Base-by-base conservation (phyloP, 495 filamentous ascomycete species). In the Penicillium atrosanguineum region DNA sequence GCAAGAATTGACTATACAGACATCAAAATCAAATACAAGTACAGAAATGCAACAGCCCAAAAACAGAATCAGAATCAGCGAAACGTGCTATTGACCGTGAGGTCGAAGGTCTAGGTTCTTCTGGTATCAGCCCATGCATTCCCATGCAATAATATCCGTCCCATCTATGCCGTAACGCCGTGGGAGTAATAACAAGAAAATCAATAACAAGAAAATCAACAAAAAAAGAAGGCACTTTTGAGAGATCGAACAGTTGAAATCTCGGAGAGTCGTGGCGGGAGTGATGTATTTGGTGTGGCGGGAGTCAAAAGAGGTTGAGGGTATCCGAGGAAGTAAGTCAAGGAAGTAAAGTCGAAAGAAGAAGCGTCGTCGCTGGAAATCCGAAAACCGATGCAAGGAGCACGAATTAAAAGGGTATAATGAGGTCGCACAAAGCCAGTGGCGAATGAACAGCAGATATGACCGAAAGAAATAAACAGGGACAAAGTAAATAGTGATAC, bases 41-140 rank as follows among this genome's bases (percentile, higher is more conserved):
- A 50, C 34, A 62, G 23, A 21, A 59, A 52, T 48, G 38, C 38
- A 61, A 14, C 15, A 31, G 31, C 42, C 50, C 36, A 60, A 67
- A 59, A 63, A 59, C 61, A 65, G 61, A 54, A 60, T 44, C 51
- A 61, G 51, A 48, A 60, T 34, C 31, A 34, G 31, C 31, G 52
- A 55, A 64, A 55, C 48, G 47, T 67, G 59, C 51, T 53, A 60
- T 60, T 63, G 71, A 75, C 73, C 70, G 72, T 56, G 75, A 70
- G 72, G 73, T 73, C 72, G 59, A 62, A 62, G 62, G 61, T 74
- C 72, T 74, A 75, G 53, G 56, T 64, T 60, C 61, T 52, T 60
- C 67, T 75, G 72, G 73, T 76, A 76, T 75, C 69, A 76, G 64
- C 60, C 73, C 70, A 69, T 73, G 68, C 62, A 72, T 73, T 34